Evolutionary conservation across 2,329 filamentous ascomycete species (phyloP), one percentile per base, ranked within the genome.

Genomic region (Xenoacremonium recifei): DNA sequence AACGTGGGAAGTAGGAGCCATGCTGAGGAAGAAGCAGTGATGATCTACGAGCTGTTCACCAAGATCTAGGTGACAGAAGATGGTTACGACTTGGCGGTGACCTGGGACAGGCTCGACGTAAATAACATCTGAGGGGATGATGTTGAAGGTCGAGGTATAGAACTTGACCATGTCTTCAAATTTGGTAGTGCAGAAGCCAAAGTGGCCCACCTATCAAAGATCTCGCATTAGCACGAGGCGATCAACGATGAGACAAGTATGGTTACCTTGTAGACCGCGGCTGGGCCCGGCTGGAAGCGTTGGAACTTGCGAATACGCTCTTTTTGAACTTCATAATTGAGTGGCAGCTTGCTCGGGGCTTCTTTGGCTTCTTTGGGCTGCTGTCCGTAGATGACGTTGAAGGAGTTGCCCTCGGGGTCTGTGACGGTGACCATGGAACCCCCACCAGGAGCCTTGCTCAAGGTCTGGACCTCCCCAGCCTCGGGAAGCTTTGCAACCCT

Each of bases 11-110:
- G 65, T 60, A 32, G 64, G 60, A 0, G 70, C 71, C 47, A 72
- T 62, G 49, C 66, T 70, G 46, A 76, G 65, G 62, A 76, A 76
- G 61, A 76, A 76, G 40, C 59, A 62, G 61, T 76, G 73, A 57
- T 76, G 73, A 53, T 77, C 73, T 21, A 75, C 72, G 39, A 66
- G 60, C 30, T 73, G 62, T 20, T 55, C 51, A 20, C 72, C 73
- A 12, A 67, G 65, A 50, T 71, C 54, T 2, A 76, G 59, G 4
- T 72, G 69, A 57, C 69, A 68, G 60, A 76, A 76, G 37, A 64
- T 66, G 5, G 68, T 71, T 12, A 66, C 58, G 54, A 73, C 62
- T 47, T 72, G 25, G 2, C 17, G 6, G 5, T 39, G 13, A 16
- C 11, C 15, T n/a, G n/a, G n/a, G 15, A n/a, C 5, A 7, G 20